A percentile compares a stretch with the other conserved stretches of the same genome.
These are phyloP conservation scores for Neonectria hederae DNA, from an alignment of 2,329 filamentous ascomycete genomes.

Conservation along the genomic window DNA sequence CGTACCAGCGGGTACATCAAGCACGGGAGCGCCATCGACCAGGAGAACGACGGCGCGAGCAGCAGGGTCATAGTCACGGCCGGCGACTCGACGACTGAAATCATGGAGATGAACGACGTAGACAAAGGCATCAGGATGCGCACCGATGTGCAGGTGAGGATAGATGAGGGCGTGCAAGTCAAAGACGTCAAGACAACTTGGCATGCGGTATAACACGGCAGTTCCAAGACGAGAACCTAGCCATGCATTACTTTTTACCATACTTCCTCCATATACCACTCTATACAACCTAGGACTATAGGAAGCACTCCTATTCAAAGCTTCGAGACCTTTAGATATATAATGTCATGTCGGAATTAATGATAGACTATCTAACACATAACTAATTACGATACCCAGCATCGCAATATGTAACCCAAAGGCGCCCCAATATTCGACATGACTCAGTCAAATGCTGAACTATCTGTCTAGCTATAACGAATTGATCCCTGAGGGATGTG, in stretches of 20 bases:
- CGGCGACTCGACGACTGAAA: slow-evolving; percentile 25
- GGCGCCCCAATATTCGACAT: neutral
- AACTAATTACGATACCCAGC: slow-evolving; percentile 1
- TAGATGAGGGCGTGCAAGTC: slow-evolving; percentile 29
- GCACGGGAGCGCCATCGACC: slow-evolving; percentile 20
- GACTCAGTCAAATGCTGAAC: neutral
- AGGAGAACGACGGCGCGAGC: slow-evolving; percentile 12
- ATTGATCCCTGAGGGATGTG: neutral
- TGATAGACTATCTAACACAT: slow-evolving; percentile 4
- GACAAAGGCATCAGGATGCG: slow-evolving; percentile 31
- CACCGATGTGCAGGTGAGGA: slow-evolving; percentile 33
- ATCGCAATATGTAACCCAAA: neutral
- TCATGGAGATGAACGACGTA: slow-evolving; percentile 25
- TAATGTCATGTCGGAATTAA: slow-evolving; percentile 7
- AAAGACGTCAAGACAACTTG: slow-evolving; percentile 35
- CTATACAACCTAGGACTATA: neutral
- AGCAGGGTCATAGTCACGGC: slow-evolving; percentile 17
- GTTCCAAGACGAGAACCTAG: neutral
- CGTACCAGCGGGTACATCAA: slow-evolving; percentile 24
- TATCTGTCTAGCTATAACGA: neutral
- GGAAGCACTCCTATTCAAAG: neutral
- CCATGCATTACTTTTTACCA: neutral
- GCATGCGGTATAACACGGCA: slow-evolving; percentile 27
- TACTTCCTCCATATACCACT: neutral
- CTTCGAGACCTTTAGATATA: slow-evolving; percentile 1